Evolutionary conservation across 192 early-diverging fungal species (phyloP), one percentile per base, ranked within the genome.

Genomic region (Dissophora ornata): DNA sequence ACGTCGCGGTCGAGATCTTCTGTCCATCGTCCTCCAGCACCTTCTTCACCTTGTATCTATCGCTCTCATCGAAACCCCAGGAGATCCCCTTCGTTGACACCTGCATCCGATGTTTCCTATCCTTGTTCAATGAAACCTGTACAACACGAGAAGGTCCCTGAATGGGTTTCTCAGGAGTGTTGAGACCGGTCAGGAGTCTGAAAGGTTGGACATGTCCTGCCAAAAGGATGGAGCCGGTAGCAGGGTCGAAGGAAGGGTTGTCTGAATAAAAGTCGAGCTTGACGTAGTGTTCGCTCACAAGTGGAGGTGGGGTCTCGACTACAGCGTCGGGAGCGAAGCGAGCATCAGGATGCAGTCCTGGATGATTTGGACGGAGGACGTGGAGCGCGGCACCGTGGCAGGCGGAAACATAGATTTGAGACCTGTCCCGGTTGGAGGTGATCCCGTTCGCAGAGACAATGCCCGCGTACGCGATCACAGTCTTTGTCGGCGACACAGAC

Each of bases 11-110:
- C 22, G 51, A 33, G 52, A 55, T 60, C 1, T 29, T 24, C 18
- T 2, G 21, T 29, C 63, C 63, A 59, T 40, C 34, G 50, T 66
- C 63, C 41, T 75, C 55, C 16, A 66, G 28, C 33, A 75, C 21
- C 18, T 18, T 55, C 58, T 64, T 29, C n/a, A 52, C n/a, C 3
- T n/a, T n/a, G 16, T 75, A 66, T 5, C 52, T 57, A 18, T 28
- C 38, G 4, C 41, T 41, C 3, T 50, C 41, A 25, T 36, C 29
- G 44, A 15, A 45, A 36, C 13, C 41, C 22, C 25, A 47, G 30
- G 15, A 36, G 36, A 13, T 6, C 36, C 36, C 13, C 36, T 38
- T 38, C 36, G 13, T 38, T 13, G 36, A n/a, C n/a, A n/a, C n/a
- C n/a, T n/a, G n/a, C n/a, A n/a, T n/a, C n/a, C n/a, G n/a, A n/a